Conservation (phyloP, 768 basidiomycete species). For the Dentipellis fragilis region DNA sequence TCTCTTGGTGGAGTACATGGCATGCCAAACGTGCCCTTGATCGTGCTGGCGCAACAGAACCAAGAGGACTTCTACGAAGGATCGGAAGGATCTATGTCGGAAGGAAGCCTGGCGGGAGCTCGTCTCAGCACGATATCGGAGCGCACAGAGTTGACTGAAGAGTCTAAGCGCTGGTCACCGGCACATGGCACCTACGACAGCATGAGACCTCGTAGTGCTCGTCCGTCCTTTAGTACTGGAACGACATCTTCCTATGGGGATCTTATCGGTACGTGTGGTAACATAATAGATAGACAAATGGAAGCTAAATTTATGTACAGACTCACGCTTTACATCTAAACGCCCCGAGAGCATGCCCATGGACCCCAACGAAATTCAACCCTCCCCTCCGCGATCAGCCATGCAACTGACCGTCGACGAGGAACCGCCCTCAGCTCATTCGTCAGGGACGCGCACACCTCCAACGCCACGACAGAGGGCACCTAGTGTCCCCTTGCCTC, state of each 20-base stretch:
- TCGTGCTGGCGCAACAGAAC: conserved; percentile 50
- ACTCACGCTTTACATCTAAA: conserved; percentile 7
- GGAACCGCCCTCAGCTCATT: conserved; percentile 20
- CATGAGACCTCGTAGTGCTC: conserved; percentile 1
- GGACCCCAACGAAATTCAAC: conserved; percentile 50
- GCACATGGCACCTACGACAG: neutral
- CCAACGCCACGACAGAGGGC: conserved; percentile 20
- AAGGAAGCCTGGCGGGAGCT: neutral
- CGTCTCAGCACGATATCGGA: conserved; percentile 15
- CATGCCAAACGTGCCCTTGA: conserved; percentile 43
- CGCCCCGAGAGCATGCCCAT: neutral
- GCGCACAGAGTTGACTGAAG: conserved; percentile 11
- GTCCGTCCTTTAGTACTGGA: conserved; percentile 12
- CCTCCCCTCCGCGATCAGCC: conserved; percentile 62
- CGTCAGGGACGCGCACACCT: conserved; percentile 27
- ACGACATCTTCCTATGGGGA: conserved; percentile 54
- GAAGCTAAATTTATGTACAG: conserved; percentile 1
- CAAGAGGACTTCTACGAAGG: conserved; percentile 19
- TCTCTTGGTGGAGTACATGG: conserved; percentile 22
- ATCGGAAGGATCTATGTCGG: conserved; percentile 4
- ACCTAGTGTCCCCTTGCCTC: conserved; percentile 23
- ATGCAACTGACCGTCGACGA: conserved; percentile 23
- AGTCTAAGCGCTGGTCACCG: conserved; percentile 4
- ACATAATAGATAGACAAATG: neutral
- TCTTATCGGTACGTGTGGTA: conserved; percentile 37